Percentiles rank a stretch among this genome's conserved stretches.
Evolutionary conservation across 768 basidiomycete species (phyloP).

Genomic region (Boletus reticulatus): DNA sequence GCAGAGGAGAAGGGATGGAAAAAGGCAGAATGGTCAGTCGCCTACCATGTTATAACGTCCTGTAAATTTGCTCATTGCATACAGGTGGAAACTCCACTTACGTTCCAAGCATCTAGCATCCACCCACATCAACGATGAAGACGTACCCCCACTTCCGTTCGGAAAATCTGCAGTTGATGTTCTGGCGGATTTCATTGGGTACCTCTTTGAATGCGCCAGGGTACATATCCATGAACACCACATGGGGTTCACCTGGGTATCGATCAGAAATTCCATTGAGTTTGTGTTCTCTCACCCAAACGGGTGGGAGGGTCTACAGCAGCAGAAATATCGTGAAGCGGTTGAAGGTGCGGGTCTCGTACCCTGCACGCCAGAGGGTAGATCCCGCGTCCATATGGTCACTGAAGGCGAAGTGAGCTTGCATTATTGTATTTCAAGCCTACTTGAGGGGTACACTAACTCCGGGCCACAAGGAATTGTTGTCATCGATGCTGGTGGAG

Average conservation of each 20-base stretch:
- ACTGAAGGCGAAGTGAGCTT: conserved; percentile 25
- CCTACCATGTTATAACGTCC: too few species aligned
- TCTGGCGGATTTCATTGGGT: too few species aligned
- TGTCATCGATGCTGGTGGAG: conserved; percentile 44
- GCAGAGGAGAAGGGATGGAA: background rate
- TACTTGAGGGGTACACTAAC: conserved; percentile 8
- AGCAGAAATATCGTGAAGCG: conserved; percentile 19
- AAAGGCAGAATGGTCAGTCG: conserved; percentile 7
- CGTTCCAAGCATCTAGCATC: background rate
- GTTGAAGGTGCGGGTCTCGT: conserved; percentile 24
- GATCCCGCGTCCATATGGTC: conserved; percentile 19
- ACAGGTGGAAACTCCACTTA: too few species aligned
- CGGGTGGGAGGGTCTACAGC: conserved; percentile 20
- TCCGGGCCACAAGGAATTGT: conserved; percentile 34
- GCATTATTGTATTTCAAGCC: conserved; percentile 40
- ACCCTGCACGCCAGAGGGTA: conserved; percentile 2
- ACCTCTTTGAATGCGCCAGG: too few species aligned
- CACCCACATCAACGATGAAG: background rate
- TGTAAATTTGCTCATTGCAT: background rate
- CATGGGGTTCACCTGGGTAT: background rate
- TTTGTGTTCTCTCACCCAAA: conserved; percentile 29
- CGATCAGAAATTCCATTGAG: conserved; percentile 11
- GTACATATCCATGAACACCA: too few species aligned
- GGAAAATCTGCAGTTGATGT: background rate
- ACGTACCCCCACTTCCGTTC: background rate